phyloP scores from a whole-genome alignment of 805 yeast species.

The Zygoascus flipseniorum region DNA sequence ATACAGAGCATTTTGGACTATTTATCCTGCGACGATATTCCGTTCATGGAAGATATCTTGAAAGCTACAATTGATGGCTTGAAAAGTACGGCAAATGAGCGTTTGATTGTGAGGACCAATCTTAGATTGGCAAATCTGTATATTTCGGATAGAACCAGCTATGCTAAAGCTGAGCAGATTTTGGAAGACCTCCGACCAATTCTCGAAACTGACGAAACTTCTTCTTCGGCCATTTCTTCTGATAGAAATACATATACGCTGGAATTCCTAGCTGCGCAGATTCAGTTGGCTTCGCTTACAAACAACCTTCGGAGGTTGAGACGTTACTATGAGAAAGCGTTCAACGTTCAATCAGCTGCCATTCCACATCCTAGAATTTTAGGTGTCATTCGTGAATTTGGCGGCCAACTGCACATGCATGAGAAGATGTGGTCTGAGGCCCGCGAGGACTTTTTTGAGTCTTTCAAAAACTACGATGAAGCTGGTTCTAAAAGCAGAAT shows the following conservation, averaged over 20 bases:
- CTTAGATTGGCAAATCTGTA: slow-evolving; percentile 27
- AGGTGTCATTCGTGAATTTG: slow-evolving; percentile 71
- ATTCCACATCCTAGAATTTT: slow-evolving; percentile 62
- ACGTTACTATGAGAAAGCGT: slow-evolving; percentile 41
- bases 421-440: slow-evolving; percentile 52
- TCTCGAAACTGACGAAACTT: background rate
- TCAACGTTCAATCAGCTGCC: slow-evolving; percentile 41
- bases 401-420: slow-evolving; percentile 59
- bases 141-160: slow-evolving; percentile 14
- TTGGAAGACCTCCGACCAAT: background rate
- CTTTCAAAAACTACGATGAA: slow-evolving; percentile 55
- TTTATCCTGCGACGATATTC: slow-evolving; percentile 17
- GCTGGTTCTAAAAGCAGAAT: slow-evolving; percentile 57
- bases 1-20: slow-evolving; percentile 26
- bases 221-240: slow-evolving; percentile 2
- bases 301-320: slow-evolving; percentile 34
- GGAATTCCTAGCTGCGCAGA: slow-evolving; percentile 61
- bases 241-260: slow-evolving; percentile 30
- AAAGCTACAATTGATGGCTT: slow-evolving; percentile 20
- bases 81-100: slow-evolving; percentile 19
- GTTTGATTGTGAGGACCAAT: slow-evolving; percentile 25
- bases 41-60: slow-evolving; percentile 22
- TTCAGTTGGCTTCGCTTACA: slow-evolving; percentile 40
- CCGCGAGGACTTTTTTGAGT: slow-evolving; percentile 43
- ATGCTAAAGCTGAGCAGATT: slow-evolving; percentile 3